phyloP scores from a whole-genome alignment of 169 alveolate genomes.

The Fabrea salina region DNA sequence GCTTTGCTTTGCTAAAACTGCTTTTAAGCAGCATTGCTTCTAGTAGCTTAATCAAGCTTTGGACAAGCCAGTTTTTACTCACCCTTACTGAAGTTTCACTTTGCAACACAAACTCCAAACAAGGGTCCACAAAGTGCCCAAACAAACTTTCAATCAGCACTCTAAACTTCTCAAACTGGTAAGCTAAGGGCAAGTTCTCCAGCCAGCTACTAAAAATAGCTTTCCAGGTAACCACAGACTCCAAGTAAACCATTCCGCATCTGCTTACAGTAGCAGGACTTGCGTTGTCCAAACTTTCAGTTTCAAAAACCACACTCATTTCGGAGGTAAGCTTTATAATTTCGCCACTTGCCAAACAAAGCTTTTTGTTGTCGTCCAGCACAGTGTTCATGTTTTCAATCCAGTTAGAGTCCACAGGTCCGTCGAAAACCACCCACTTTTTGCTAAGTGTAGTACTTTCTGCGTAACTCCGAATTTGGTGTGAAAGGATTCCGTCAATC shows the following conservation, averaged over 20 bases:
- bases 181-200: constrained; percentile 42
- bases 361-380: constrained; percentile 86
- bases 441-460: constrained; percentile 69
- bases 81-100: too few relatives aligned
- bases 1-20: not conserved
- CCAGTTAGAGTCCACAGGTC: constrained; percentile 92
- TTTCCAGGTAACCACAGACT: constrained; percentile 71
- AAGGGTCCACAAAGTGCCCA: not conserved
- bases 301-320: constrained; percentile 86
- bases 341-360: constrained; percentile 77
- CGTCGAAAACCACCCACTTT: constrained; percentile 88
- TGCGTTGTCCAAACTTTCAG: constrained; percentile 81
- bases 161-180: not conserved
- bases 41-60: not conserved
- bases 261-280: constrained; percentile 89
- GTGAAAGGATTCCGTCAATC: constrained; percentile 86
- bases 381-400: constrained; percentile 89
- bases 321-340: constrained; percentile 75
- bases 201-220: constrained; percentile 81
- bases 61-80: not conserved
- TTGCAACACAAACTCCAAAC: not conserved
- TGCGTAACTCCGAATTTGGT: constrained; percentile 76
- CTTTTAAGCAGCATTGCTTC: constrained; percentile 32
- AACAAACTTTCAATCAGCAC: not conserved
- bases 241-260: constrained; percentile 89